These are phyloP conservation scores for Penicillium sp. DNA, from an alignment of 2,329 filamentous ascomycete species.

Conservation along the genomic window DNA sequence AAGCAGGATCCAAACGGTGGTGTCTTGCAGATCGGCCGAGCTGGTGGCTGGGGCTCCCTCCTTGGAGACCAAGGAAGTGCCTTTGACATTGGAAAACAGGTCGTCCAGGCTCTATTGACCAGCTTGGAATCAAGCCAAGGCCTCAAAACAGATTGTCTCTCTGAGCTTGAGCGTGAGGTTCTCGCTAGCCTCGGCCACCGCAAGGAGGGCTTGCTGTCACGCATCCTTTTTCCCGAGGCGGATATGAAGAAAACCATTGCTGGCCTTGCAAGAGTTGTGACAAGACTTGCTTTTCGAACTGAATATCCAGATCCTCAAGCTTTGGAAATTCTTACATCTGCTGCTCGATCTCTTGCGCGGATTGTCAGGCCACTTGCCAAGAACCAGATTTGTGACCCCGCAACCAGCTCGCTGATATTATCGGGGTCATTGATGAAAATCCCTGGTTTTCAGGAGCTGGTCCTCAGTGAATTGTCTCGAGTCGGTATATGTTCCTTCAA, in stretches of 20 bases:
- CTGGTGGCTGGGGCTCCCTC: background rate
- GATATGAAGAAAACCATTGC: background rate
- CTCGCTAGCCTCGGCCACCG: background rate
- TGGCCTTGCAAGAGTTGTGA: background rate
- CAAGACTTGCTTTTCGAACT: background rate
- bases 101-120: background rate
- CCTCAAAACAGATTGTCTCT: background rate
- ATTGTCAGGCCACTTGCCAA: background rate
- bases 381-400: background rate
- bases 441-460: background rate
- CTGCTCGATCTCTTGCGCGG: background rate
- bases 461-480: background rate
- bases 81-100: conserved; percentile 2
- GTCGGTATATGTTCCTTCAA: background rate
- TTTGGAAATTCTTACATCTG: background rate
- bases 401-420: background rate
- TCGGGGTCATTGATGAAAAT: background rate
- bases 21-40: background rate
- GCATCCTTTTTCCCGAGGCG: background rate
- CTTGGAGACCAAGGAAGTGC: background rate
- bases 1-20: background rate
- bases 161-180: background rate
- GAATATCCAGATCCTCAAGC: background rate
- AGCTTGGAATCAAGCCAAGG: conserved; percentile 1
- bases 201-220: background rate